Base-by-base conservation (phyloP, 148 eudicot species). In the Polygonum maritimum region DNA sequence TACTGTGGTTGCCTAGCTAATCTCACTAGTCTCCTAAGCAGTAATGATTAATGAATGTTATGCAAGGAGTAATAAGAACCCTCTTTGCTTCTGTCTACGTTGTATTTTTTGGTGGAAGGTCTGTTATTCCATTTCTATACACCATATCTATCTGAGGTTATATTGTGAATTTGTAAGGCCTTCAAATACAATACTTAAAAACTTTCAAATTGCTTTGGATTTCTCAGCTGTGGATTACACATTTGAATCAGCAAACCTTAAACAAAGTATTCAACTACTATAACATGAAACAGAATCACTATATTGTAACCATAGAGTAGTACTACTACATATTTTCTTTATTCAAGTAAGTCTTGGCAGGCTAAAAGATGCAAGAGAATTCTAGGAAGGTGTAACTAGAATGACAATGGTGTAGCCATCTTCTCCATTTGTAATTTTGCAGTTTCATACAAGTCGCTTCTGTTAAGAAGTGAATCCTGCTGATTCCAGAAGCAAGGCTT, bases 401-500 rank as follows among this genome's bases (percentile, higher is more conserved):
- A 26, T 26, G 31, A 26, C 31, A 26, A 26, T 26, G 31, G 31
- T 26, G 44, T 67, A 36, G 44, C 31, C 36, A 62, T 62, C 69
- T 11, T 60, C 67, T 35, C 18, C 38, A 60, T 21, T 26, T 62
- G 38, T 62, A 60, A 60, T 60, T 22, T 26, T 5, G 67, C 36
- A 22, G 26, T 60, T 19, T 9, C 35, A 60, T 60, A 3, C 38
- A 31, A 31, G 38, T 62, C 12, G 55, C 44, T 33, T 67, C 44
- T 33, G 18, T 18, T 67, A 38, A 67, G 71, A 1, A 38, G 71
- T 67, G 78, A 87, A 85, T 13, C 89, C 95, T 80, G 87, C 90
- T 2, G 92, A 85, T 48, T 90, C 89, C 79, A 90, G 49, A 55
- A 90, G 81, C 58, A 87, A 81, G 8, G 92, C 95, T 83, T 90